Percentiles rank a stretch among this genome's conserved stretches.
phyloP scores from a whole-genome alignment of 2,329 filamentous ascomycete species.

The Camillea tinctor region DNA sequence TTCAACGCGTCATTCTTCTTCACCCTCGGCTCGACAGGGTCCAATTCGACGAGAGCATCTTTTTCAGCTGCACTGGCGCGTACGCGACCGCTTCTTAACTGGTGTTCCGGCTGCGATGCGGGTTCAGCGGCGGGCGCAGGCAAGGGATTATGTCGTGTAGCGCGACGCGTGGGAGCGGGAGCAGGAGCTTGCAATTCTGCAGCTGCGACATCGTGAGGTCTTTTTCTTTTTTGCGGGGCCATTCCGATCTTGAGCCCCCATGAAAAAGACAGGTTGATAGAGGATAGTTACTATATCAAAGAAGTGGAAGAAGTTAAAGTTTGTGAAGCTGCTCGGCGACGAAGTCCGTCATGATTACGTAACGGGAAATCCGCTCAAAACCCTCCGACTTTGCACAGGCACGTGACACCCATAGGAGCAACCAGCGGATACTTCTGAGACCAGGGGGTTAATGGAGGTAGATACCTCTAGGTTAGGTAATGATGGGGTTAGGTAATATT shows the following conservation, averaged over 20 bases:
- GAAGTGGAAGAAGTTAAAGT: background rate
- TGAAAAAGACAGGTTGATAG: background rate
- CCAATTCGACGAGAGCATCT: background rate
- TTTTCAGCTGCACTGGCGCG: constrained; percentile 18
- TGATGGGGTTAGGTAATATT: background rate
- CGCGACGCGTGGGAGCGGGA: constrained; percentile 23
- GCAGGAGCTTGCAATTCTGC: constrained; percentile 5
- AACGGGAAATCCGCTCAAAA: constrained; percentile 2
- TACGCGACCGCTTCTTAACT: constrained; percentile 28
- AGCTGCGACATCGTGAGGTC: constrained; percentile 23
- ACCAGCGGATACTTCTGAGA: background rate
- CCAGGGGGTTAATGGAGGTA: too few species aligned
- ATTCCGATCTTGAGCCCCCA: constrained; percentile 12
- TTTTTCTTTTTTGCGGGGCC: constrained; percentile 33
- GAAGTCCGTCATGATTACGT: constrained; percentile 15
- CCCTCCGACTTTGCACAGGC: background rate
- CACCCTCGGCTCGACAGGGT: constrained; percentile 1
- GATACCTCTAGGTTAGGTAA: too few species aligned
- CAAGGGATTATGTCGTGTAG: constrained; percentile 28
- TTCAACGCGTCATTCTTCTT: constrained; percentile 19
- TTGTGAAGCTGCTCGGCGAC: background rate
- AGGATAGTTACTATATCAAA: background rate
- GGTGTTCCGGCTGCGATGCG: constrained; percentile 18
- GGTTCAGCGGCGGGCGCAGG: background rate
- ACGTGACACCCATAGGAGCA: constrained; percentile 20